phyloP scores from a whole-genome alignment of 371 early-diverging fungal genomes.

The Basidiobolus meristosporus region DNA sequence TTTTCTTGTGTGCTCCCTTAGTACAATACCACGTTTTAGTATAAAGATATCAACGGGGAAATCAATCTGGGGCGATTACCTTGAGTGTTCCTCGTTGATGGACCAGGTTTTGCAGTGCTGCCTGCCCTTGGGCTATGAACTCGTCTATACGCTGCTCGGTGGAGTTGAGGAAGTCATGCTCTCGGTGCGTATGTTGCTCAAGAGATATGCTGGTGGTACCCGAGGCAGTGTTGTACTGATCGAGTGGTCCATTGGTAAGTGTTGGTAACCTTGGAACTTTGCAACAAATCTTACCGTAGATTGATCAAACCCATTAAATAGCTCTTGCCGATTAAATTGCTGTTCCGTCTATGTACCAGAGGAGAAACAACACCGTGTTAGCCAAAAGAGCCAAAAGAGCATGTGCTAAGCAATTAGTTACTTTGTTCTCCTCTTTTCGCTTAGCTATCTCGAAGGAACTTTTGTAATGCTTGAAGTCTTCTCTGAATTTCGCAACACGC shows the following conservation, averaged over 20 bases:
- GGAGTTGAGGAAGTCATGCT: constrained; percentile 17
- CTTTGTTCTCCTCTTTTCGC: constrained; percentile 23
- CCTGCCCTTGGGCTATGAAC: constrained; percentile 47
- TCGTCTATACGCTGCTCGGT: constrained; percentile 48
- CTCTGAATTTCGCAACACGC: constrained; percentile 38
- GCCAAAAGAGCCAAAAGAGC: not conserved
- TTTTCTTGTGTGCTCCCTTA: constrained; percentile 54
- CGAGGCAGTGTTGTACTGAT: not conserved
- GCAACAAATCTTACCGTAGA: not conserved
- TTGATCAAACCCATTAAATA: constrained; percentile 4
- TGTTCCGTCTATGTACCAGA: not conserved
- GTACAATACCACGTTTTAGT: no score
- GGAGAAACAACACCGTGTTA: not conserved
- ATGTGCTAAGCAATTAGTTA: not conserved
- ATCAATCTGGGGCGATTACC: constrained; percentile 12
- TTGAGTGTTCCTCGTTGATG: constrained; percentile 65
- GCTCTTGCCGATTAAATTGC: not conserved
- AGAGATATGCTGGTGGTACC: not conserved
- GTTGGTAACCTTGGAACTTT: not conserved
- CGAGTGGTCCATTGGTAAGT: not conserved
- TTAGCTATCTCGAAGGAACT: constrained; percentile 28
- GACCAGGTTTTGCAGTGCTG: constrained; percentile 40
- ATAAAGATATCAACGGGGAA: no score
- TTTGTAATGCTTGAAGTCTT: constrained; percentile 31
- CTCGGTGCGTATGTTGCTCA: constrained; percentile 10